phyloP scores from a whole-genome alignment of 768 basidiomycete species.

The Galerina sulciceps region DNA sequence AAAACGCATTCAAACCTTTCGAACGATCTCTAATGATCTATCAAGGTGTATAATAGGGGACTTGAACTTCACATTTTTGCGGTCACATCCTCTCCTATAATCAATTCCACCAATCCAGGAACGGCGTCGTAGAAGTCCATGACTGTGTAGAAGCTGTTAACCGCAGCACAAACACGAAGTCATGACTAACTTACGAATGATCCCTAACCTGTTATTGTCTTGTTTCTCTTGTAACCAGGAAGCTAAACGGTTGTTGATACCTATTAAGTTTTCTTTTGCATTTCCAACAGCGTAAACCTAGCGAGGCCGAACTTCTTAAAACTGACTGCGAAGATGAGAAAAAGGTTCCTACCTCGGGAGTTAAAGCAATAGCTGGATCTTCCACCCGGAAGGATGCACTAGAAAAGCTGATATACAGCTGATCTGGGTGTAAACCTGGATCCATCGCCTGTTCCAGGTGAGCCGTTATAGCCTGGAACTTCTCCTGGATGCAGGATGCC shows the following conservation, averaged over 20 bases:
- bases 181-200: slow-evolving; percentile 42
- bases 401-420: slow-evolving; percentile 52
- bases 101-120: slow-evolving; percentile 47
- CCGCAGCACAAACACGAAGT: background rate
- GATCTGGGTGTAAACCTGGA: slow-evolving; percentile 35
- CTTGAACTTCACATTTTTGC: no score
- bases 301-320: background rate
- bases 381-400: slow-evolving; percentile 44
- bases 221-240: background rate
- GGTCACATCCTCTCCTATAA: slow-evolving; percentile 30
- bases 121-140: slow-evolving; percentile 52
- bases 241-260: background rate
- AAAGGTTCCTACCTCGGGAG: slow-evolving; percentile 31
- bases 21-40: no score
- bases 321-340: background rate
- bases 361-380: slow-evolving; percentile 27
- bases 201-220: slow-evolving; percentile 26
- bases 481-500: slow-evolving; percentile 43
- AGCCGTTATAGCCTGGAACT: slow-evolving; percentile 41
- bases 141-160: slow-evolving; percentile 31
- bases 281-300: slow-evolving; percentile 48
- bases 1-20: no score
- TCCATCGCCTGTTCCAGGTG: slow-evolving; percentile 45
- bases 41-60: no score
- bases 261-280: background rate